Base-by-base conservation (phyloP, 495 filamentous ascomycete species). In the Neurospora sp. region DNA sequence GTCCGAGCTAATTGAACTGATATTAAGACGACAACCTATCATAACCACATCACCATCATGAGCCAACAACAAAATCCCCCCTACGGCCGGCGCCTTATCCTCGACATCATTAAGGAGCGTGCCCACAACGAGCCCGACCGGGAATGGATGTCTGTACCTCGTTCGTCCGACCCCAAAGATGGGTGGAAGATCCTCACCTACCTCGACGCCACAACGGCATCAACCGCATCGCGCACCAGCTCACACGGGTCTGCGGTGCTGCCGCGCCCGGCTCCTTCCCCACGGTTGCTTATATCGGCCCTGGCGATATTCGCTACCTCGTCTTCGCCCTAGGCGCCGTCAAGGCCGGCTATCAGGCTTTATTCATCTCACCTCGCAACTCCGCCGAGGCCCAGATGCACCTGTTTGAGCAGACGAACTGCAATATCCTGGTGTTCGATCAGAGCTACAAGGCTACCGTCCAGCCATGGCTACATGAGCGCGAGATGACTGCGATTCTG, bases 111-210 rank as follows among this genome's bases (percentile, higher is more conserved):
- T 43, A 89, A 91, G 71, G 83, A 86, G 7, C 76, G 80, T n/a
- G 87, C 87, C 19, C 48, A 72, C 9, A 75, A 31, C 21, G 79
- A 82, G 1, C 86, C 88, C 4, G 74, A 80, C 1, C 75, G 77
- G 6, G 80, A 85, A 59, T 87, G 80, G 69, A 81, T 85, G 48
- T 78, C 80, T 19, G 74, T 87, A 39, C 85, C 87, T 17, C 76
- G 78, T 3, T 83, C 82, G 0, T 75, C 79, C 5, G 73, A 86
- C 45, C 78, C 84, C 4, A 78, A 79, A n/a, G 82, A 89, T 69
- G 88, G 88, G 6, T 90, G 87, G 82, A 81, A 78, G 34, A 21
- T 78, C 4, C 75, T 91, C 48, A 86, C 82, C 15, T 86, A 86
- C 74, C 73, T 74, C n/a, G 76, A 84, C 6, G 81, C 88, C 19